Evolutionary conservation across 805 yeast genomes (phyloP), one percentile per base, ranked within the genome.

Genomic region (Naumovozyma baii): DNA sequence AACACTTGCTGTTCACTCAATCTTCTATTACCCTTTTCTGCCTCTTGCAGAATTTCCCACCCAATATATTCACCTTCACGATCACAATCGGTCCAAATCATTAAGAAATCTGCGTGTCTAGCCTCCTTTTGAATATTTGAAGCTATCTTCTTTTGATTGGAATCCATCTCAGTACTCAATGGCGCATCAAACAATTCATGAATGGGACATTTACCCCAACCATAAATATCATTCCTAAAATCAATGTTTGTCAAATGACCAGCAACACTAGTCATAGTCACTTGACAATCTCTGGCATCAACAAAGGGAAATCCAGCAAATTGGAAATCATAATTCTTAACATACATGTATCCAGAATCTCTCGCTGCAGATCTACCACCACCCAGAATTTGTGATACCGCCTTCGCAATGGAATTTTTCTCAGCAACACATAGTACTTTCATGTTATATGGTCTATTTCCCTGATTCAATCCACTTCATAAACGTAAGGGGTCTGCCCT

Each of bases 51-150:
- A 13, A 94, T 76, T 51, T 88, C 95, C 64, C 70, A 76, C 0
- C 96, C 97, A 41, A 88, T 88, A 59, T 78, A 82, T 58, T 88
- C 97, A 2, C 97, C 97, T 57, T 88, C 97, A 29, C 96, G 68
- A 69, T 88, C 97, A 62, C 98, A 92, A 70, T 92, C 99, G 1
- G 98, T 92, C 97, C 98, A 92, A 5, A 92, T 85, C 83, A 86
- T 84, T 39, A 92, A 62, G 31, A 65, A 64, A 38, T 76, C 73
- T 4, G 84, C 74, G 15, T 52, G 53, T 31, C 78, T 58, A 3
- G 87, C 83, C 54, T 86, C 86, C 3, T 59, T 59, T 22, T 71
- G 59, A 36, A 92, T 85, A 54, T 90, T 92, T 9, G 66, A 61
- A 2, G 80, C 80, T 17, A 86, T 70, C 25, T 63, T 65, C 42